phyloP scores from a whole-genome alignment of 2,329 filamentous ascomycete genomes.

The Trichocomaceae sp. region DNA sequence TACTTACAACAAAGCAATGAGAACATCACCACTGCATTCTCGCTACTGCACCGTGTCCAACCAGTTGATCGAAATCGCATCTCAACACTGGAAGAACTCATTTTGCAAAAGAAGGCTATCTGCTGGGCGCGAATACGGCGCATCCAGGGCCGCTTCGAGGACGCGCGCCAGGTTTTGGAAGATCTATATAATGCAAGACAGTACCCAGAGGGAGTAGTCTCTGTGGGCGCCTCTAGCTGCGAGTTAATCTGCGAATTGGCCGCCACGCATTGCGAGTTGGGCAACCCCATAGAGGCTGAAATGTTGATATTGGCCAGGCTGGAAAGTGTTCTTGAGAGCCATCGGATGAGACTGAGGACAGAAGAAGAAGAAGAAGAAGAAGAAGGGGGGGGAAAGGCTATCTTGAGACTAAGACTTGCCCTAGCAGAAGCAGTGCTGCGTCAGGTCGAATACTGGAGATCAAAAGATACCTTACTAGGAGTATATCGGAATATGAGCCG shows the following conservation, averaged over 20 bases:
- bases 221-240: background rate
- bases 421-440: conserved; percentile 7
- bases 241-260: conserved; percentile 6
- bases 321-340: background rate
- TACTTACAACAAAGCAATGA: background rate
- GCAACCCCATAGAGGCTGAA: background rate
- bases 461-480: no score
- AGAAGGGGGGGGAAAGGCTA: background rate
- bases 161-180: conserved; percentile 4
- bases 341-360: background rate
- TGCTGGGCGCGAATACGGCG: background rate
- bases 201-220: conserved; percentile 3
- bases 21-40: conserved; percentile 1
- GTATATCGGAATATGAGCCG: conserved; percentile 3
- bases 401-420: background rate
- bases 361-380: background rate
- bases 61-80: background rate
- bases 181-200: conserved; percentile 1
- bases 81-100: conserved; percentile 9
- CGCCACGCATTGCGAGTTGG: conserved; percentile 4
- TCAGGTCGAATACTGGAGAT: conserved; percentile 8
- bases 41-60: background rate
- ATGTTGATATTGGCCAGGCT: conserved; percentile 1
- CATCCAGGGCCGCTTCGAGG: conserved; percentile 7
- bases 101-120: conserved; percentile 5